Base-by-base conservation (phyloP, 257 asterid genomes). In the Penstemon eatonii region DNA sequence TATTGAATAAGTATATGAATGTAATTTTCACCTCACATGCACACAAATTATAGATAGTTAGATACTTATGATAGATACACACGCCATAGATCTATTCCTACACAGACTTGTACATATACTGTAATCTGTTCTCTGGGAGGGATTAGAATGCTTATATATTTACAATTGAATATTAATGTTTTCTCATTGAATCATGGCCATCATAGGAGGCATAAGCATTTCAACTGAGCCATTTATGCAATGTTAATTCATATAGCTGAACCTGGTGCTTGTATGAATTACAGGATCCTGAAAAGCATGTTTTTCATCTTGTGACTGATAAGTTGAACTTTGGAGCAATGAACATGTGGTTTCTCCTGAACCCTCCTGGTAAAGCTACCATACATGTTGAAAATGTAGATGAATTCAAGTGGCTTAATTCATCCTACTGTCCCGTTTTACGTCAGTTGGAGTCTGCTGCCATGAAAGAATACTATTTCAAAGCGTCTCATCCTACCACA, bases 321-420 rank as follows among this genome's bases (percentile, higher is more conserved):
- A 94, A 94, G 84, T 77, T 94, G 86, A 94, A 94, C 82, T 94
- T 91, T 78, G 99, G 96, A 44, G 99, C 99, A 37, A 91, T 91
- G 97, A 94, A 89, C 76, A 94, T 94, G 99, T 94, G 99, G 99
- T 94, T 94, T 82, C 85, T 94, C 67, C 80, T 94, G 86, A 94
- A 94, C 79, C 97, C 96, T 54, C 99, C 97, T 49, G 96, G 99
- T 61, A 89, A 87, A 84, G 99, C 96, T 73, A 87, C 99, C 46
- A 91, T 94, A 71, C 87, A 91, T 69, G 99, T 94, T 13, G 99
- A 94, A 80, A 94, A 94, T 72, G 97, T 94, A 39, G 99, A 94
- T 68, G 97, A 87, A 54, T 91, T 91, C 77, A 94, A 82, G 88
- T 91, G 99, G 99, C 95, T 94, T 65, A 94, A 91, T 81, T 87